phyloP scores from a whole-genome alignment of 345 rosid genomes.

The Citrus cavaleriei region DNA sequence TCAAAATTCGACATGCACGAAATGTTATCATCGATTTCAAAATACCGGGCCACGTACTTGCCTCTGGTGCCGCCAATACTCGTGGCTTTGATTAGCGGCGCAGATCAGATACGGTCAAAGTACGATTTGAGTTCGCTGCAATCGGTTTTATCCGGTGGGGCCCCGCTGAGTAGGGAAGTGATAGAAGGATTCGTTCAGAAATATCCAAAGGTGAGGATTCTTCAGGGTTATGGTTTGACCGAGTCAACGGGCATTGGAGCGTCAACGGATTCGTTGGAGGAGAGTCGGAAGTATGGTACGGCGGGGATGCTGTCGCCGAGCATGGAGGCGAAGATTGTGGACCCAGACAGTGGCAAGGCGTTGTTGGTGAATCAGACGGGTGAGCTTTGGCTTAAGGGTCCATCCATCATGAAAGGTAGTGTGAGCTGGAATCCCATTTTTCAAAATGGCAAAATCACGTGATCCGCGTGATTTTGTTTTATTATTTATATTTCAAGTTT shows the following conservation, averaged over 20 bases:
- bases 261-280: slow-evolving; percentile 53
- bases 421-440: neutral
- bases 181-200: slow-evolving; percentile 56
- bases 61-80: slow-evolving; percentile 66
- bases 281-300: slow-evolving; percentile 69
- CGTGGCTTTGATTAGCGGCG: slow-evolving; percentile 53
- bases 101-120: slow-evolving; percentile 41
- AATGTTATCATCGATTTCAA: slow-evolving; percentile 58
- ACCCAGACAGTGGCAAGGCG: slow-evolving; percentile 51
- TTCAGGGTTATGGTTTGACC: slow-evolving; percentile 74
- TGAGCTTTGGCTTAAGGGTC: slow-evolving; percentile 75
- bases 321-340: slow-evolving; percentile 70
- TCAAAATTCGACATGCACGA: slow-evolving; percentile 68
- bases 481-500: too few relatives aligned
- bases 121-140: slow-evolving; percentile 64
- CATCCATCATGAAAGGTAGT: slow-evolving; percentile 65
- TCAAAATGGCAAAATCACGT: too few relatives aligned
- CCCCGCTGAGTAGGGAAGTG: slow-evolving; percentile 76
- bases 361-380: slow-evolving; percentile 56
- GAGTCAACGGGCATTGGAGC: slow-evolving; percentile 77
- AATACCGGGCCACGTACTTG: slow-evolving; percentile 49
- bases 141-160: slow-evolving; percentile 61
- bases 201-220: slow-evolving; percentile 50
- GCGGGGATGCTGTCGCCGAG: slow-evolving; percentile 60
- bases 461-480: too few relatives aligned